Conservation (phyloP, 208 protist genomes). For the Phytomonas sp. region DNA sequence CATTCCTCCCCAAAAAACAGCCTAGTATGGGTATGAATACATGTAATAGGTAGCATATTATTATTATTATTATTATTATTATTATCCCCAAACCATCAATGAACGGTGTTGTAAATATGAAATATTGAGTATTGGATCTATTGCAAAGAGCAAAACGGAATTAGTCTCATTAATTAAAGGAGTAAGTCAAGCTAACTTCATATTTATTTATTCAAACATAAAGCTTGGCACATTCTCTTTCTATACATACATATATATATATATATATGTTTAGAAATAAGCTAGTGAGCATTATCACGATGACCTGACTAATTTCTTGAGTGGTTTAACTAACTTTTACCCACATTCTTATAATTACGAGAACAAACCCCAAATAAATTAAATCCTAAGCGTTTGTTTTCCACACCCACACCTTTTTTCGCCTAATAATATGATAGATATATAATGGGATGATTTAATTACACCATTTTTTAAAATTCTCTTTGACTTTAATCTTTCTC, state of each 20-base stretch:
- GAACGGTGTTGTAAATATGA: background rate
- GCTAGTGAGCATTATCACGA: background rate
- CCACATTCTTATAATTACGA: background rate
- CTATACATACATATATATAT: background rate
- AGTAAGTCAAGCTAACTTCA: background rate
- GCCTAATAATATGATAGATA: background rate
- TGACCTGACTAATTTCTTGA: background rate
- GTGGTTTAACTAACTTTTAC: background rate
- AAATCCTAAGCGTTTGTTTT: background rate
- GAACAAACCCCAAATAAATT: background rate
- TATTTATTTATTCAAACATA: background rate
- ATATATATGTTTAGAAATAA: background rate
- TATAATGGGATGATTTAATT: background rate
- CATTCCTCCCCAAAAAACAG: background rate
- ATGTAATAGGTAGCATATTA: background rate
- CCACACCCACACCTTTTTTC: background rate
- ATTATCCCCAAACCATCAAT: background rate
- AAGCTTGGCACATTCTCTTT: background rate
- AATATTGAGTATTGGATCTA: background rate
- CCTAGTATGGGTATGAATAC: background rate
- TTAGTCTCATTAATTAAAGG: background rate
- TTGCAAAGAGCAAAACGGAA: background rate
- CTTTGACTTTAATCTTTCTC: background rate
- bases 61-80: too few relatives aligned
- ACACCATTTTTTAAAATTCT: background rate